Evolutionary conservation across 2,329 filamentous ascomycete species (phyloP).

Genomic region (Ophiostoma piceae): DNA sequence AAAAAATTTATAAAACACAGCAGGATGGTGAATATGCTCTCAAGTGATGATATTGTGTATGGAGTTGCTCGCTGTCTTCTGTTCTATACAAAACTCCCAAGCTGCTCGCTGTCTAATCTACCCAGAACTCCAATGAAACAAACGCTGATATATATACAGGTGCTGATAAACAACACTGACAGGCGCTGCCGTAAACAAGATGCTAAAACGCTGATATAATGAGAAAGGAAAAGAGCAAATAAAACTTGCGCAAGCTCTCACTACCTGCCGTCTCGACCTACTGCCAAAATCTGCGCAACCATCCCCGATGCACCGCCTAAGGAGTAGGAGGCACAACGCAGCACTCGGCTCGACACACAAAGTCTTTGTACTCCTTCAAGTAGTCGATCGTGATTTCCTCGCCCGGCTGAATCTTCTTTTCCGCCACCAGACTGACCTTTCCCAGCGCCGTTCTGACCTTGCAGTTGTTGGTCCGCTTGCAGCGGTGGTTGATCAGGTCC

Average conservation of each 20-base stretch:
- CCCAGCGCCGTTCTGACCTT: conserved; percentile 28
- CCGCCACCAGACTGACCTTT: conserved; percentile 30
- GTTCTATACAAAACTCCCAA: no score
- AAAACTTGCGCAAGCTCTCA: neutral
- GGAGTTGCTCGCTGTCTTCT: neutral
- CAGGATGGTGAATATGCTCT: neutral
- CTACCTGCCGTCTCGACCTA: neutral
- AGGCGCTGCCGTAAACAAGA: neutral
- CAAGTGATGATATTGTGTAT: neutral
- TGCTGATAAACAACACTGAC: neutral
- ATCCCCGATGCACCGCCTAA: neutral
- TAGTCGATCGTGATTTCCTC: conserved; percentile 40
- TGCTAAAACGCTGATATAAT: neutral
- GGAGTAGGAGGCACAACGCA: conserved; percentile 15
- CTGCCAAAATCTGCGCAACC: neutral
- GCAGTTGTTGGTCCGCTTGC: conserved; percentile 31
- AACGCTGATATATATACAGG: neutral
- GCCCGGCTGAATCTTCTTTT: conserved; percentile 30
- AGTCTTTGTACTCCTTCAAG: conserved; percentile 30
- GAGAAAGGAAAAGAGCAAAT: neutral
- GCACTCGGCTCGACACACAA: conserved; percentile 32
- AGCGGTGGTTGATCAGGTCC: conserved; percentile 36
- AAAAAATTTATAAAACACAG: conserved; percentile 8
- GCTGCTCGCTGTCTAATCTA: neutral
- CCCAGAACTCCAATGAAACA: neutral